Evolutionary conservation across 305 asterid species (phyloP).

Genomic region (Fraxinus latifolia): DNA sequence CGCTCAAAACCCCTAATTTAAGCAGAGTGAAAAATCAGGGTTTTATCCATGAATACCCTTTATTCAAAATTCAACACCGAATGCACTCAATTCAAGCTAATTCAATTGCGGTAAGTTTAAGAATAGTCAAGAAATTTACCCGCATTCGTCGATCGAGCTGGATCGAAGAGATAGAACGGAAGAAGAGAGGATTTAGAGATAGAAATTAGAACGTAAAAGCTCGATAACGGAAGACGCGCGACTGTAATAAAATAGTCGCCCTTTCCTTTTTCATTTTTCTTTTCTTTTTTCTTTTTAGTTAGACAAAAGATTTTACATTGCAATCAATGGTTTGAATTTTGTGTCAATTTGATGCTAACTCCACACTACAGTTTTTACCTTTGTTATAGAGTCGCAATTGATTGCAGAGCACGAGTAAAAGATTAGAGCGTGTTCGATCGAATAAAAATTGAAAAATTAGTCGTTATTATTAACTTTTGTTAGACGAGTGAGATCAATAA

Average conservation of each 20-base stretch:
- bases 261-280: not conserved
- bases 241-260: not conserved
- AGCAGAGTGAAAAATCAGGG: conserved; percentile 36
- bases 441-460: too few species aligned
- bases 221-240: not conserved
- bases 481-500: too few species aligned
- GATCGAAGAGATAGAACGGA: conserved; percentile 29
- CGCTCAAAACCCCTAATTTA: conserved; percentile 30
- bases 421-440: too few species aligned
- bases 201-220: conserved; percentile 19
- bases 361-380: not conserved
- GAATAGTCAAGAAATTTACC: conserved; percentile 26
- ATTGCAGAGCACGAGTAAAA: not conserved
- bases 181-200: conserved; percentile 16
- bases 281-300: not conserved
- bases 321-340: not conserved
- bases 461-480: too few species aligned
- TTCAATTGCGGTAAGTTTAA: conserved; percentile 17
- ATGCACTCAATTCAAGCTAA: conserved; percentile 5
- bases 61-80: conserved; percentile 12
- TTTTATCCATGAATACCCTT: conserved; percentile 33
- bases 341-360: not conserved
- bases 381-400: not conserved
- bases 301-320: not conserved
- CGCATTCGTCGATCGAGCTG: conserved; percentile 38